Evolutionary conservation across 2,329 filamentous ascomycete genomes (phyloP), one percentile per base, ranked within the genome.

Genomic region (Penicillium nordicum): DNA sequence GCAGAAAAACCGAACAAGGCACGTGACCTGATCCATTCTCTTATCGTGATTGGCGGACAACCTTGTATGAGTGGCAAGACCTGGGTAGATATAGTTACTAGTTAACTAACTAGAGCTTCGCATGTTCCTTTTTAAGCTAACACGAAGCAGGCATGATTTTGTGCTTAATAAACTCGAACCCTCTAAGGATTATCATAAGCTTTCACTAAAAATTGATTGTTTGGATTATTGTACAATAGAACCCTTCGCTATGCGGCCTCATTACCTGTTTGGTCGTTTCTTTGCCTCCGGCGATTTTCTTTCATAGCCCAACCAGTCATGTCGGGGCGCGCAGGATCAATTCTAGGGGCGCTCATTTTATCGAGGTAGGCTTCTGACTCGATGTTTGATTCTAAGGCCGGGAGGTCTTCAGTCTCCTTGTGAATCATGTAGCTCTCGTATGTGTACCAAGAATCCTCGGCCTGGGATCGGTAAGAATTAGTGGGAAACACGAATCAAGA

Each of bases 351-450:
- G 67, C 84, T 86, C 69, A 88, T 85, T 9, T 76, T 78, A 70
- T 88, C 85, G 47, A 88, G 73, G 69, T 86, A 88, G 49, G 83
- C 76, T 52, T 82, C 79, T 59, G 84, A 80, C 55, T 78, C 78
- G 67, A 87, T 81, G 7, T 75, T 75, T 34, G 83, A 82, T 55
- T 79, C 75, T 21, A 88, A 73, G 50, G 78, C 75, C 4, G 78
- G 74, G 2, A 79, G 76, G 1, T 69, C 69, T 9, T 75, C 73
- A 3, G 75, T 64, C 11, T 79, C 72, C 41, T 78, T 70, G 47
- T 75, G 78, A 61, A 90, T 87, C 61, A 96, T 82, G 60, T 85
- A 87, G 63, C 88, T 84, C 56, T 87, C 82, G 72, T 92, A 96
- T 32, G 86, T 82, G 30, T 84, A 82, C 84, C 90, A 96, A 4